Evolutionary conservation across 495 filamentous ascomycete genomes (phyloP).

Genomic region (Daldinia concentrica): DNA sequence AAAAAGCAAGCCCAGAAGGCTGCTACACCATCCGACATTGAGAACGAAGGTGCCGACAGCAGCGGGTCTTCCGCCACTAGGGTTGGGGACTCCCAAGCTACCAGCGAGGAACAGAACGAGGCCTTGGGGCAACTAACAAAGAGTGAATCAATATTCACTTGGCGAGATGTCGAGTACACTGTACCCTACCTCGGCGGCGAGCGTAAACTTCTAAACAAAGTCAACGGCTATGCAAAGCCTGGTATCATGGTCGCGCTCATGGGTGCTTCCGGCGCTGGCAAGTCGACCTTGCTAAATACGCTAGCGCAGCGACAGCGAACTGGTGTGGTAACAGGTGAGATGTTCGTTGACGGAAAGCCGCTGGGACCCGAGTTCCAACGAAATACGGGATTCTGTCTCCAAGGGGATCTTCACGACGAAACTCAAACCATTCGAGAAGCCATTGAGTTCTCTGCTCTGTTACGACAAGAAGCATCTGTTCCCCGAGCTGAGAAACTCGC

Average conservation of each 20-base stretch:
- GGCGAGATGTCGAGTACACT: conserved; percentile 75
- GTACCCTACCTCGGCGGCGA: conserved; percentile 77
- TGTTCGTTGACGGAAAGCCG: conserved; percentile 79
- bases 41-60: conserved; percentile 49
- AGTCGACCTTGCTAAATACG: conserved; percentile 79
- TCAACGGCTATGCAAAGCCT: conserved; percentile 78
- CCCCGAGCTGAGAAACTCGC: conserved; percentile 76
- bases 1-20: conserved; percentile 61
- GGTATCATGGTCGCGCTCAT: conserved; percentile 82
- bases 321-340: conserved; percentile 75
- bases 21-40: conserved; percentile 54
- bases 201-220: conserved; percentile 71
- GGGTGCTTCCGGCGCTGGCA: conserved; percentile 84
- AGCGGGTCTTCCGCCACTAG: conserved; percentile 34
- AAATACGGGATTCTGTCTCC: conserved; percentile 84
- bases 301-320: conserved; percentile 78
- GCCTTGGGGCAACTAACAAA: conserved; percentile 65
- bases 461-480: conserved; percentile 76
- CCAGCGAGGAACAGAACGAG: conserved; percentile 59
- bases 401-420: conserved; percentile 85
- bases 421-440: conserved; percentile 89
- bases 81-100: conserved; percentile 26
- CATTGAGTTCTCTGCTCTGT: conserved; percentile 78
- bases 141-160: conserved; percentile 78
- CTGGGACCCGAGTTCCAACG: conserved; percentile 79